A percentile compares a stretch with the other conserved stretches of the same genome.
phyloP scores from a whole-genome alignment of 2,329 filamentous ascomycete species.

The Ascochyta viciae-villosae region DNA sequence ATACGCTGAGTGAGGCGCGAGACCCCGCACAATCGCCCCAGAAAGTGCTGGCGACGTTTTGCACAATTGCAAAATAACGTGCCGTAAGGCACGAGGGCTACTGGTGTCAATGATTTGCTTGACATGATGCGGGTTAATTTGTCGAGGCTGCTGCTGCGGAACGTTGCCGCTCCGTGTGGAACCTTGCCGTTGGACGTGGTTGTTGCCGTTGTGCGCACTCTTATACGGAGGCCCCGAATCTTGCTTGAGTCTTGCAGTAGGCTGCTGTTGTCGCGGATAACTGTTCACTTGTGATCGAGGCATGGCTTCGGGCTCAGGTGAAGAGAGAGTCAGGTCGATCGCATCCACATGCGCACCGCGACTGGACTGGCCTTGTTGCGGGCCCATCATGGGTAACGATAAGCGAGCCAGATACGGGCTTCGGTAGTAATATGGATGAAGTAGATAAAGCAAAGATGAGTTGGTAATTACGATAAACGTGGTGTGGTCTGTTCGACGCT shows the following conservation, averaged over 20 bases:
- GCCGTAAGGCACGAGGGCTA: slow-evolving; percentile 24
- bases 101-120: slow-evolving; percentile 37
- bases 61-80: slow-evolving; percentile 39
- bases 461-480: background rate
- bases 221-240: slow-evolving; percentile 8
- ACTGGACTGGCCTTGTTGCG: background rate
- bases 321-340: slow-evolving; percentile 36
- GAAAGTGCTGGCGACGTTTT: slow-evolving; percentile 40
- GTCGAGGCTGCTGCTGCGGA: slow-evolving; percentile 10
- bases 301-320: slow-evolving; percentile 28
- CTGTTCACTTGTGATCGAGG: slow-evolving; percentile 5
- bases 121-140: slow-evolving; percentile 36
- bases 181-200: slow-evolving; percentile 10
- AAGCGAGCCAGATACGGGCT: too few relatives aligned
- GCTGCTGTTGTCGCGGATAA: slow-evolving; percentile 18
- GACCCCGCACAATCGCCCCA: slow-evolving; percentile 42
- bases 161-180: background rate
- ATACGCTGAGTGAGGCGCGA: slow-evolving; percentile 39
- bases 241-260: slow-evolving; percentile 12
- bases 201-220: background rate
- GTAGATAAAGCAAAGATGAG: background rate
- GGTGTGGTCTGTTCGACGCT: background rate
- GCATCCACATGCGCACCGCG: slow-evolving; percentile 18
- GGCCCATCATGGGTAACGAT: slow-evolving; percentile 1
- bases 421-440: background rate